Evolutionary conservation across 2,329 filamentous ascomycete genomes (phyloP), one percentile per base, ranked within the genome.

Genomic region (Botrytis pseudocinerea): DNA sequence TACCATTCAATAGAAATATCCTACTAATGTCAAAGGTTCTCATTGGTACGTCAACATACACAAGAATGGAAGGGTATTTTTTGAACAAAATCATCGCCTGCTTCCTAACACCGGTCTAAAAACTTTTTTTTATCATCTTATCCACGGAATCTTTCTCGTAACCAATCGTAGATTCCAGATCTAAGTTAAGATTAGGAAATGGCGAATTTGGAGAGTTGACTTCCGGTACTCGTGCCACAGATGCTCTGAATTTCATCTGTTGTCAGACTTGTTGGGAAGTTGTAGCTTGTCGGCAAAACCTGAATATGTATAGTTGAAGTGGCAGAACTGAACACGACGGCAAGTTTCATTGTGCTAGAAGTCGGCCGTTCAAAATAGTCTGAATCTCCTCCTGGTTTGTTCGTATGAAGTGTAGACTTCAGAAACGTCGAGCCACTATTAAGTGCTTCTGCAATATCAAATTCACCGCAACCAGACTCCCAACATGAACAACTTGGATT

Each of bases 361-460:
- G 84, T 84, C 4, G 93, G 93, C 44, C 93, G 89, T 60, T 85
- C 82, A 81, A 95, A 92, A 83, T 90, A 95, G 82, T 94, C 89
- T 44, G 88, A 90, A 80, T 90, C 89, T 70, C 92, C 91, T 48
- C 88, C 90, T 42, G 88, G 84, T 68, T 87, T 84, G 76, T 89
- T 87, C 75, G 86, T 83, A 82, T 94, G 92, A 78, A 94, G 85
- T 25, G 91, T 93, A 57, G 89, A 90, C 83, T 92, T 94, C 82
- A 89, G 88, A 78, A 89, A 89, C 61, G 83, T 85, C 80, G 91
- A 89, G 42, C 92, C 92, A 0, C 85, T 81, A 74, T 87, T 85
- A 59, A 95, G 87, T 38, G 93, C 86, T 83, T 95, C 93, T 78
- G 91, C 90, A 71, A 94, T 85, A 79, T 95, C 93, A 75, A 92